Percentiles rank a stretch among this genome's conserved stretches.
These are phyloP conservation scores for Podospora fimiseda DNA, from an alignment of 495 filamentous ascomycete species.

Conservation along the genomic window DNA sequence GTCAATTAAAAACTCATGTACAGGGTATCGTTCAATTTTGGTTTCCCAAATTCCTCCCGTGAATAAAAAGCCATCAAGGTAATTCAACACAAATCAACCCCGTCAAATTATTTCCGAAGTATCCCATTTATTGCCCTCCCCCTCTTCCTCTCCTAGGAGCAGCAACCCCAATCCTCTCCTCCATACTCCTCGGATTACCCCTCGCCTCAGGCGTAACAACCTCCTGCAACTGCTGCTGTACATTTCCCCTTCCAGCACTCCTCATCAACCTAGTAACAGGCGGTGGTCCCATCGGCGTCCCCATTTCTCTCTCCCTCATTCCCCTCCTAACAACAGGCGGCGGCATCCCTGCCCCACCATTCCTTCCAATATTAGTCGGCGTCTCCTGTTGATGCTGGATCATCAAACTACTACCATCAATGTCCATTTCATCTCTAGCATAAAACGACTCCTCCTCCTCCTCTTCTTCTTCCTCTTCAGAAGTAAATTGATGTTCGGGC, in stretches of 20 bases:
- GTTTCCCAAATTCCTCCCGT: too few species aligned
- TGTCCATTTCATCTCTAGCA: constrained; percentile 24
- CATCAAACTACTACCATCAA: constrained; percentile 2
- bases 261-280: neutral
- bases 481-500: neutral
- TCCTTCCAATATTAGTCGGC: too few species aligned
- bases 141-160: neutral
- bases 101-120: too few species aligned
- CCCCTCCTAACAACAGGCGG: neutral
- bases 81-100: too few species aligned
- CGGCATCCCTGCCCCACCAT: too few species aligned
- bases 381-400: neutral
- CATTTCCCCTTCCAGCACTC: neutral
- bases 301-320: neutral
- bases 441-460: constrained; percentile 17
- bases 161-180: neutral
- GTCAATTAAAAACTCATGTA: too few species aligned
- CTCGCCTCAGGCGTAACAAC: neutral
- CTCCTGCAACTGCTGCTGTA: neutral
- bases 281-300: neutral
- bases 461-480: constrained; percentile 15
- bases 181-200: neutral
- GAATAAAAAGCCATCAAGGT: too few species aligned
- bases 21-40: too few species aligned
- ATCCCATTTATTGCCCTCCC: neutral